phyloP scores from a whole-genome alignment of 495 filamentous ascomycete species.

The Melanomma pulvis-pyrius region DNA sequence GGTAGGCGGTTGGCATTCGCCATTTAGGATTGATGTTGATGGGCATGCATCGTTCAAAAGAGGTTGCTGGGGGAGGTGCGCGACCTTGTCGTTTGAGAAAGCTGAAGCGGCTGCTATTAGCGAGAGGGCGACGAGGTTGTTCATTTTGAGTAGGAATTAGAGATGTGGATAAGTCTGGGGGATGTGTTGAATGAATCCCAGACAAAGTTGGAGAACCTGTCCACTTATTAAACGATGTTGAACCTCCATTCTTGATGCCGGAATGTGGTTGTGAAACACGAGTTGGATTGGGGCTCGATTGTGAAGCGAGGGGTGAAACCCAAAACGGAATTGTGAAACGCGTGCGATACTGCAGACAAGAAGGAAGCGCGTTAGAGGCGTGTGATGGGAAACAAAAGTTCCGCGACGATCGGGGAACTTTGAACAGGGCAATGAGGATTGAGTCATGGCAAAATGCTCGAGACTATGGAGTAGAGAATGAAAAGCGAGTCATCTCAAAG shows the following conservation, averaged over 20 bases:
- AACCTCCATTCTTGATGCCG: background rate
- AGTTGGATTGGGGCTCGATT: background rate
- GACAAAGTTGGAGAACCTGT: background rate
- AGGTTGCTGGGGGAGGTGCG: conserved; percentile 1
- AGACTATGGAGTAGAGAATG: no score
- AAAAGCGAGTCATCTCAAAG: no score
- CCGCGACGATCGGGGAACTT: background rate
- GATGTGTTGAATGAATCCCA: background rate
- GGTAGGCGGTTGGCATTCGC: conserved; percentile 10
- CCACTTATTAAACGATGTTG: background rate
- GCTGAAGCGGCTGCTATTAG: conserved; percentile 2
- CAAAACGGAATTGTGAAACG: background rate
- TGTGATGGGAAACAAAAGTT: background rate
- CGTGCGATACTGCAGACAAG: background rate
- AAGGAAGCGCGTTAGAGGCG: background rate
- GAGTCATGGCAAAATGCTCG: no score
- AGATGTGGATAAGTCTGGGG: background rate
- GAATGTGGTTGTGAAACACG: conserved; percentile 11
- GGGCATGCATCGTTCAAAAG: conserved; percentile 12
- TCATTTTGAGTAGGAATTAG: conserved; percentile 10
- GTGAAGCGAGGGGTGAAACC: conserved; percentile 27
- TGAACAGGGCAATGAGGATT: background rate
- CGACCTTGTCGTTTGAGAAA: conserved; percentile 13
- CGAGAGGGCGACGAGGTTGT: background rate
- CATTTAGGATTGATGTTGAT: conserved; percentile 17